These are phyloP conservation scores for Calocera viscosa DNA, from an alignment of 768 basidiomycete genomes.

Conservation along the genomic window DNA sequence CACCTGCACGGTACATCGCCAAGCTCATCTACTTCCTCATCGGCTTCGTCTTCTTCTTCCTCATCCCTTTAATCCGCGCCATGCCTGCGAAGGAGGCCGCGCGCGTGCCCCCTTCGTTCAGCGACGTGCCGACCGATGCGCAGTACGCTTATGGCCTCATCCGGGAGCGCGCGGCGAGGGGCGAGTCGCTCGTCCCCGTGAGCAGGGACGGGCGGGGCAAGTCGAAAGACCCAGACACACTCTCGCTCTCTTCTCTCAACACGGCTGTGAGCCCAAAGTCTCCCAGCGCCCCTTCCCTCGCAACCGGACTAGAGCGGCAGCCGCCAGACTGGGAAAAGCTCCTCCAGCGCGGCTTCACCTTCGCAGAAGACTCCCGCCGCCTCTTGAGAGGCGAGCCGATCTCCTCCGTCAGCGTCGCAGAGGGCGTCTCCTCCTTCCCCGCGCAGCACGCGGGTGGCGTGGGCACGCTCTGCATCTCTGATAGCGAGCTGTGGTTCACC, in stretches of 20 bases:
- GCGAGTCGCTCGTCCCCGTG: conserved; percentile 35
- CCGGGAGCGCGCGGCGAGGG: conserved; percentile 44
- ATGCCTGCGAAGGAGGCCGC: conserved; percentile 37
- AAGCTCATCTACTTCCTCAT: conserved; percentile 37
- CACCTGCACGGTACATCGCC: conserved; percentile 40
- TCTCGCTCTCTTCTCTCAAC: neutral
- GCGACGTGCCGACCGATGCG: conserved; percentile 50
- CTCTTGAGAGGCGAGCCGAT: neutral
- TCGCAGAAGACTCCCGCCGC: neutral
- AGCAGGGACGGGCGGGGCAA: conserved; percentile 20
- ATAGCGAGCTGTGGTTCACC: neutral
- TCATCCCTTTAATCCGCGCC: conserved; percentile 42
- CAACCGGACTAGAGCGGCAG: neutral
- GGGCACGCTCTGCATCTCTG: neutral
- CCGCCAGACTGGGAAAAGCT: neutral
- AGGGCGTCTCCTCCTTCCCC: neutral
- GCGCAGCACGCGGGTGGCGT: neutral
- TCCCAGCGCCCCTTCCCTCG: neutral
- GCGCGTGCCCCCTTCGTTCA: conserved; percentile 40
- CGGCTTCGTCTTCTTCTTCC: conserved; percentile 53
- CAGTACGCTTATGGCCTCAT: conserved; percentile 63
- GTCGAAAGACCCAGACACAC: neutral
- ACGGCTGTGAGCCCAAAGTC: neutral
- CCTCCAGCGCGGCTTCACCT: neutral
- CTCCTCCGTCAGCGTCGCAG: neutral